These are phyloP conservation scores for Rhodotorula babjevae DNA, from an alignment of 768 basidiomycete genomes.

Conservation along the genomic window DNA sequence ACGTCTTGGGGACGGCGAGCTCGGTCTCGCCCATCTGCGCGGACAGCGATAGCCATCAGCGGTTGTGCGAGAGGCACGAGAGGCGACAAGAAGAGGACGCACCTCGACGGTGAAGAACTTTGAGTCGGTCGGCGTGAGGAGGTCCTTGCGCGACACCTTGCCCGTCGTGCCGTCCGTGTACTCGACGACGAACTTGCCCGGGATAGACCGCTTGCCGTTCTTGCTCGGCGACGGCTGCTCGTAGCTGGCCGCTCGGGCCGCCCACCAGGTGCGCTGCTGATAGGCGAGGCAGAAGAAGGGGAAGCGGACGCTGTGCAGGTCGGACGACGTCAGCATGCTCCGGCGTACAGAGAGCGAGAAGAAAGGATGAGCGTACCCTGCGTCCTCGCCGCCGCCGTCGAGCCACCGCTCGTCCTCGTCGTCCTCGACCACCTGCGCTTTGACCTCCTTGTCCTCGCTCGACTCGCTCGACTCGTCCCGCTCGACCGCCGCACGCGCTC, in stretches of 20 bases:
- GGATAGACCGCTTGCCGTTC: not conserved
- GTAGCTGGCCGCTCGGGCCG: slow-evolving; percentile 1
- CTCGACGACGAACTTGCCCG: slow-evolving; percentile 12
- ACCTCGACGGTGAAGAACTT: slow-evolving; percentile 14
- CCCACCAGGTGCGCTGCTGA: slow-evolving; percentile 3
- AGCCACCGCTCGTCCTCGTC: slow-evolving; percentile 24
- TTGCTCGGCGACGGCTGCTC: not conserved
- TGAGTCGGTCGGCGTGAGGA: slow-evolving; percentile 4
- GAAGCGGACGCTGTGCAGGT: not conserved
- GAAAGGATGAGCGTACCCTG: not conserved
- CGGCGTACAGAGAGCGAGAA: not conserved
- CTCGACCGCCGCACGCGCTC: not conserved
- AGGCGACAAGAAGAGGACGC: not conserved
- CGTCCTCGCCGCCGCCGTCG: not conserved
- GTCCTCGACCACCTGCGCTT: not conserved
- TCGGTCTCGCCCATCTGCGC: slow-evolving; percentile 14
- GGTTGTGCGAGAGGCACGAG: not conserved
- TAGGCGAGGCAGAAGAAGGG: slow-evolving; percentile 12
- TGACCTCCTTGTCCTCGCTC: not conserved
- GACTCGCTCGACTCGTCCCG: not conserved
- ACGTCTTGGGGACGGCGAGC: not conserved
- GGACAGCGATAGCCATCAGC: not conserved
- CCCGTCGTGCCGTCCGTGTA: not conserved
- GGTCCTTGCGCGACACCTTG: not conserved
- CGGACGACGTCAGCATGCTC: not conserved